phyloP scores from a whole-genome alignment of 75 land plant species.

The Ceratopteris richardii region DNA sequence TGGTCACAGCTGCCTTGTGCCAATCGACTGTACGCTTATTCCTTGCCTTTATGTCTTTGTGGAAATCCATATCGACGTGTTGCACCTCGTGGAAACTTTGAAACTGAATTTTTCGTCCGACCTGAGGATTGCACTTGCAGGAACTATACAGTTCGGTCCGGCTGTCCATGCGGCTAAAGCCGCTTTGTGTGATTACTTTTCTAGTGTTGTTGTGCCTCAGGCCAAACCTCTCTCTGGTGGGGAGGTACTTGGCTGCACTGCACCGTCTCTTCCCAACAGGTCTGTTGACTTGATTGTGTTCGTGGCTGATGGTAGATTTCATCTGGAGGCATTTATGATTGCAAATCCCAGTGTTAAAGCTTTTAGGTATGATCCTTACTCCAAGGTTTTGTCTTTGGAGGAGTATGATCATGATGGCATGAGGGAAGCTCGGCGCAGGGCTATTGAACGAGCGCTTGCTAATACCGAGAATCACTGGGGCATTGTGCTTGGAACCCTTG shows the following conservation, averaged over 20 bases:
- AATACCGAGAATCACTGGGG: constrained; percentile 64
- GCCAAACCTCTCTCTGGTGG: constrained; percentile 86
- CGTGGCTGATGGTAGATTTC: constrained; percentile 82
- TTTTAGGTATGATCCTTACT: constrained; percentile 81
- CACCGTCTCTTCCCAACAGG: constrained; percentile 42
- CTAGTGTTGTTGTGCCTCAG: constrained; percentile 63
- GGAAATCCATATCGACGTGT: constrained; percentile 63
- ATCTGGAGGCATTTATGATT: constrained; percentile 95
- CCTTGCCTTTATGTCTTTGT: constrained; percentile 90
- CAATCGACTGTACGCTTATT: constrained; percentile 52
- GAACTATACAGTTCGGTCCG: constrained; percentile 76
- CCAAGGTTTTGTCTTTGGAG: constrained; percentile 59
- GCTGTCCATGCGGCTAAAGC: constrained; percentile 64
- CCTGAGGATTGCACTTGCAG: constrained; percentile 51
- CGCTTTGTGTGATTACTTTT: constrained; percentile 31
- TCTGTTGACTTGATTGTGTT: constrained; percentile 36
- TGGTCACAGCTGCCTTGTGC: constrained; percentile 91
- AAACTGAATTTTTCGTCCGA: constrained; percentile 19
- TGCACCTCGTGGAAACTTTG: constrained; percentile 40
- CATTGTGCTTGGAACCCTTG: constrained; percentile 77
- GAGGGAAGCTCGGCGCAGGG: constrained; percentile 67
- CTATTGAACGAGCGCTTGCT: constrained; percentile 44
- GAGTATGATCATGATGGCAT: constrained; percentile 86
- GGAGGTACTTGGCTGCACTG: constrained; percentile 93
- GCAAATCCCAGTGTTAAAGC: constrained; percentile 73